Conservation (phyloP, 2,329 filamentous ascomycete species). For the Celoporthe dispersa region DNA sequence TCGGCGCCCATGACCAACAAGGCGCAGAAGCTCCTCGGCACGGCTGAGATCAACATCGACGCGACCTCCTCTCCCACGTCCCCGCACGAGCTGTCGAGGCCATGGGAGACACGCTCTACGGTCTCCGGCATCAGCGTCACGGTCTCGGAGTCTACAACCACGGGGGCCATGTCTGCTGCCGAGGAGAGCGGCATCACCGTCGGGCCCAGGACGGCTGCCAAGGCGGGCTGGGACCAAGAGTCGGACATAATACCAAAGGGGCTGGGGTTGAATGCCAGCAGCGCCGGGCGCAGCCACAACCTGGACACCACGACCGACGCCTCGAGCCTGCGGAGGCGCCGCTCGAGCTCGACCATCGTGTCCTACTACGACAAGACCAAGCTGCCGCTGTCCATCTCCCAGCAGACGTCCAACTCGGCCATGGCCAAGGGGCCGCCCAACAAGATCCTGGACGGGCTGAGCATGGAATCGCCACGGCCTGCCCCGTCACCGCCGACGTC, state of each 20-base stretch:
- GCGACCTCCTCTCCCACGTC: conserved; percentile 38
- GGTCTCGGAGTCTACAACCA: conserved; percentile 47
- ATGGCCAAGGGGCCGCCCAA: conserved; percentile 60
- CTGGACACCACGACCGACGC: conserved; percentile 43
- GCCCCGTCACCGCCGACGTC: conserved; percentile 34
- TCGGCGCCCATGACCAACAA: conserved; percentile 50
- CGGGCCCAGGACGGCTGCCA: conserved; percentile 29
- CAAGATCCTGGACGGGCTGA: conserved; percentile 52
- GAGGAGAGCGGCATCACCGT: conserved; percentile 34
- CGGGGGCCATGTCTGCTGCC: conserved; percentile 32
- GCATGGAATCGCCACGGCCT: conserved; percentile 45
- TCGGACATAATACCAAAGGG: conserved; percentile 50
- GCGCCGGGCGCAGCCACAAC: conserved; percentile 35
- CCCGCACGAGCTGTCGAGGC: conserved; percentile 32
- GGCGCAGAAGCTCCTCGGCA: conserved; percentile 56
- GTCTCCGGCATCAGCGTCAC: conserved; percentile 49
- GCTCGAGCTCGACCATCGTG: conserved; percentile 59
- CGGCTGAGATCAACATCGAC: conserved; percentile 47
- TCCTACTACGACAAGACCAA: conserved; percentile 63
- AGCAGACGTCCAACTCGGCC: conserved; percentile 62
- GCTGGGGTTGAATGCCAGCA: conserved; percentile 33
- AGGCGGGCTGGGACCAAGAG: conserved; percentile 49
- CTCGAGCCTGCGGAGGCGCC: conserved; percentile 51
- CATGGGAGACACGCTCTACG: conserved; percentile 50
- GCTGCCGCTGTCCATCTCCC: conserved; percentile 59